These are phyloP conservation scores for Volvariella volvacea DNA, from an alignment of 1,284 basidiomycete species.

Conservation along the genomic window DNA sequence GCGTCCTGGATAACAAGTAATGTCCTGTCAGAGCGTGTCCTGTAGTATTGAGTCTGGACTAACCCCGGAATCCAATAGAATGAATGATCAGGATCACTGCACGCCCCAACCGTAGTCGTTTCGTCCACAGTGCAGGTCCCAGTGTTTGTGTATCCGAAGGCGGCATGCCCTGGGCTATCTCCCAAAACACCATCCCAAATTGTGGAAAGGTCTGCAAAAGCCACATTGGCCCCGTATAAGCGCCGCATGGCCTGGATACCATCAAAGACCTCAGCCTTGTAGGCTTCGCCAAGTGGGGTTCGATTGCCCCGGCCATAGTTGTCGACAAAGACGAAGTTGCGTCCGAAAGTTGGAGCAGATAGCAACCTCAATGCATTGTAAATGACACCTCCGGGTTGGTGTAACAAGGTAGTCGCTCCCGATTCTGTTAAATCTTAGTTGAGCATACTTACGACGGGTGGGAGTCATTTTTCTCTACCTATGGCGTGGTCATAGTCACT, in stretches of 20 bases:
- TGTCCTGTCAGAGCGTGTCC: too few relatives aligned
- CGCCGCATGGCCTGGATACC: slow-evolving; percentile 23
- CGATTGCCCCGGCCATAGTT: slow-evolving; percentile 38
- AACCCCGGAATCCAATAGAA: slow-evolving; percentile 47
- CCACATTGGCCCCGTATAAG: slow-evolving; percentile 26
- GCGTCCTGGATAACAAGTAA: slow-evolving; percentile 13
- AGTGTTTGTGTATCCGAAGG: slow-evolving; percentile 39
- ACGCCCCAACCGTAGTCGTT: slow-evolving; percentile 23
- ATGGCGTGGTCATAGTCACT: too few relatives aligned
- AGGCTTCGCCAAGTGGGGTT: slow-evolving; percentile 32
- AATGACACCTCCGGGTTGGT: too few relatives aligned
- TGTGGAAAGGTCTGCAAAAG: slow-evolving; percentile 35
- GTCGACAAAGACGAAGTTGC: slow-evolving; percentile 39
- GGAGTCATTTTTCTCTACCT: too few relatives aligned
- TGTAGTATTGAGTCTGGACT: slow-evolving; percentile 11
- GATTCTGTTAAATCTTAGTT: too few relatives aligned
- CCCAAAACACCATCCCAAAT: slow-evolving; percentile 41
- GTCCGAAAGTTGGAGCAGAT: slow-evolving; percentile 35
- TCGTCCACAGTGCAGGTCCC: slow-evolving; percentile 26
- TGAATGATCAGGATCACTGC: slow-evolving; percentile 37
- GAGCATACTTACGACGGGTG: too few relatives aligned
- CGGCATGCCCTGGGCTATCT: slow-evolving; percentile 31
- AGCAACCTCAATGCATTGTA: slow-evolving; percentile 30
- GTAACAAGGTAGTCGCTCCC: too few relatives aligned
- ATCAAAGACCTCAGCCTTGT: slow-evolving; percentile 33